Base-by-base conservation (phyloP, 129 eudicot genomes). In the Scalesia atractyloides region DNA sequence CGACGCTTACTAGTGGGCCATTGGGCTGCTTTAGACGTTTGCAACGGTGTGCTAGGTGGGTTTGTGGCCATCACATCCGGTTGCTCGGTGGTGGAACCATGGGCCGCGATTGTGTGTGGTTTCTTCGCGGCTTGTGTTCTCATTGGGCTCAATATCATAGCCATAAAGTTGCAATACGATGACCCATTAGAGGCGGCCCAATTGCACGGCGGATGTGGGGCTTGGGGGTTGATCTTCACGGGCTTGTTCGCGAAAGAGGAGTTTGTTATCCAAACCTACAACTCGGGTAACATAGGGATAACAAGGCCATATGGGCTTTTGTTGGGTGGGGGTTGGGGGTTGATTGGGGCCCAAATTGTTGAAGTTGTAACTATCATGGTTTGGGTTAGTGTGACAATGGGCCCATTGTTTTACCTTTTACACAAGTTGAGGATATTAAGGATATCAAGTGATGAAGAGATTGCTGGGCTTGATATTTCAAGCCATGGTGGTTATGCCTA, bases 401-500 rank as follows among this genome's bases (percentile, higher is more conserved):
- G 92, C 19, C 88, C 88, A 0, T 63, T 87, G 50, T 87, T 87
- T 75, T 81, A 78, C 51, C 73, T 58, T 14, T 83, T 87, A 53
- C 81, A 81, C 36, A 78, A 79, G 85, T 70, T 87, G n/a, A 46
- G 80, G 58, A 64, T 87, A 57, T n/a, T 87, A 61, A 76, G 92
- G 75, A 87, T 81, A 47, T 76, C 88, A 0, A 66, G 47, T 12
- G 86, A 84, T 19, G 92, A 84, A 18, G 92, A 87, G 64, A 49
- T 87, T 33, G 86, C 86, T 9, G 92, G 92, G 41, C 88, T 87
- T 8, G 92, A 87, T 66, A 87, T 87, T 50, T 87, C 88, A 37
- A 87, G 88, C 70, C 92, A 87, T 73, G 92, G 92, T 20, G 92
- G 92, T 11, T 84, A 81, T n/a, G 92, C 92, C 26, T 87, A 87